Conservation (phyloP, 257 asterid genomes). For the Fraxinus cuspidata region DNA sequence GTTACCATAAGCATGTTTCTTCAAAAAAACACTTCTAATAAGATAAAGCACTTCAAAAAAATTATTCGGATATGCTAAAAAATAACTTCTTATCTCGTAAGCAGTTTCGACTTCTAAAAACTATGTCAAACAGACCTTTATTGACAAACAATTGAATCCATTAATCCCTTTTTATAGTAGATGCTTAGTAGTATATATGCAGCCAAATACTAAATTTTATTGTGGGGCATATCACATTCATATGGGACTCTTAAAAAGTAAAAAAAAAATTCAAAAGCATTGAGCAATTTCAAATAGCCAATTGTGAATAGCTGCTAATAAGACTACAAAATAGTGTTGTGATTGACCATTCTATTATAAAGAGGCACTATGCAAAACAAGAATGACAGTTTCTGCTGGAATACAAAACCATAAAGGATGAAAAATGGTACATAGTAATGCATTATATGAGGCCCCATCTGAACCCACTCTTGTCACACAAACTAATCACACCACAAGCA, state of each 20-base stretch:
- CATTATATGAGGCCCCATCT: conserved; percentile 36
- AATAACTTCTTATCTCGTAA: no score
- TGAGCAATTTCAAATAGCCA: conserved; percentile 7
- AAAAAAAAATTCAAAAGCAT: neutral
- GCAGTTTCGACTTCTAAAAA: no score
- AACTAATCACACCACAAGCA: conserved; percentile 35
- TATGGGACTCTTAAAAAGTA: neutral
- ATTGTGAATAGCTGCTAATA: conserved; percentile 19
- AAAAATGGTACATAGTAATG: conserved; percentile 27
- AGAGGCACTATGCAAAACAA: conserved; percentile 27
- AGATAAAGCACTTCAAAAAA: no score
- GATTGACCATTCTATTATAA: conserved; percentile 26
- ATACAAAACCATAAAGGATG: conserved; percentile 40
- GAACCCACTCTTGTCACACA: conserved; percentile 32
- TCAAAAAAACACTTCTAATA: no score
- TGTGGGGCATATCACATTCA: neutral
- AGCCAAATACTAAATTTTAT: neutral
- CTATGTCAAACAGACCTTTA: no score
- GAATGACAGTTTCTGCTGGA: conserved; percentile 19
- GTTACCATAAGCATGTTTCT: no score
- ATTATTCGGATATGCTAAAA: no score
- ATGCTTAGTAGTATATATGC: neutral
- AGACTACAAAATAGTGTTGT: conserved; percentile 21
- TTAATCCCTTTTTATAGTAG: neutral
- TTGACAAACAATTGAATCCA: neutral